Base-by-base conservation (phyloP, 2,329 filamentous ascomycete species). In the Colletotrichum destructivum region DNA sequence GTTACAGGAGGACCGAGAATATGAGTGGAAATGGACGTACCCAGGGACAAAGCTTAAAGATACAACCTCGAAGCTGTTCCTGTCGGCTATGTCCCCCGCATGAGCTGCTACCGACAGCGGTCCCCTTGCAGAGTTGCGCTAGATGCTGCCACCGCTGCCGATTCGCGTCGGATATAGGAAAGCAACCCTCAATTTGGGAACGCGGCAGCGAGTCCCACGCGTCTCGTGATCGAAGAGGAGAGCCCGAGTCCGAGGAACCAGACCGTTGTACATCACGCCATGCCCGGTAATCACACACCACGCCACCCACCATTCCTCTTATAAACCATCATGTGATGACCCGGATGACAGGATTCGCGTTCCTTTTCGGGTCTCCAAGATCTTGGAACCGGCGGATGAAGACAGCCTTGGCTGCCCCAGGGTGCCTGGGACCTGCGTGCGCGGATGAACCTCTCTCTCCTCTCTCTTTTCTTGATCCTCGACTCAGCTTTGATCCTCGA, bases 351-450 rank as follows among this genome's bases (percentile, higher is more conserved):
- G 62, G 4, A 12, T 21, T 69, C 3, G 40, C 18, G 26, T 63
- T 21, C 65, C 54, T 1, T 7, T 62, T 63, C 8, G 5, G 62
- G 49, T 35, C 15, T 4, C 59, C 65, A 63, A 31, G 40, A 69
- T 69, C 54, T 69, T 64, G 59, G 64, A 46, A 38, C 11, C 18
- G 52, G 64, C 42, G 46, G 26, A 40, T 40, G 44, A 16, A 40
- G 12, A 6, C 42, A 31, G 31, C 54, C 35, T 64, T 47, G 59
- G n/a, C 42, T 9, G 8, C 5, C 2, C 11, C 40, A 2, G 49
- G 15, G 68, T 71, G 47, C 65, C 69, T 69, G 69, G 69, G 69
- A 69, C 69, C 69, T 71, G 69, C 69, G 67, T 69, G 65, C 18
- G 12, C 42, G 12, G 15, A 62, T 51, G 40, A 57, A 18, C 18